Base-by-base conservation (phyloP, 2,329 filamentous ascomycete genomes). In the Trichoderma sp. region DNA sequence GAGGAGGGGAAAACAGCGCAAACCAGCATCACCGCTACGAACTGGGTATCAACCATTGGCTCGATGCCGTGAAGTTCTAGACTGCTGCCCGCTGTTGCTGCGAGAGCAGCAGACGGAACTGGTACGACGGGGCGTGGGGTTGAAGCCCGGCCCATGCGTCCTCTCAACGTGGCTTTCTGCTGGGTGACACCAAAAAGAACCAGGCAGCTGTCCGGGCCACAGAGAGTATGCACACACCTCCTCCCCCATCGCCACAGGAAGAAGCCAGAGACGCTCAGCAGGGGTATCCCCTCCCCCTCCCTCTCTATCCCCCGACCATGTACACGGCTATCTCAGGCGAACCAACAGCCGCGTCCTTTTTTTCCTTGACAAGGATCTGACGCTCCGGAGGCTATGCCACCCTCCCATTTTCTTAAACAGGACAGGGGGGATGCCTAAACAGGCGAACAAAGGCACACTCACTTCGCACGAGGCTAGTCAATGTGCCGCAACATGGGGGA, bases 371-470 rank as follows among this genome's bases (percentile, higher is more conserved):
- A 64, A 47, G 69, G 61, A 47, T 71, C 61, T 47, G 30, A 4
- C 34, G 32, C 47, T 47, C 62, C 30, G 43, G 30, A 21, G 64
- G 64, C 47, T 21, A 56, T 36, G 64, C 39, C n/a, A 21, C 57
- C 9, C 28, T 6, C 43, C 64, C 28, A 43, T 58, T 18, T 47
- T n/a, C 70, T 72, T 28, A 67, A 62, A 67, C 24, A 34, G 63
- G 70, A 14, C 63, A 67, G 28, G 34, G 39, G 30, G 43, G 57
- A 61, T 70, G 51, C 71, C 65, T 61, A 72, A 69, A 72, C 32
- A 56, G 65, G 71, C 71, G 65, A 62, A 70, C 66, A 70, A 61
- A 70, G 66, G 65, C 53, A 61, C 43, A n/a, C 21, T 63, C 61
- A 34, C 63, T 66, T 61, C n/a, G 21, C 66, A 70, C 47, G 47